A percentile compares a stretch with the other conserved stretches of the same genome.
These are phyloP conservation scores for Leishmania tarentolae DNA, from an alignment of 208 protist species.

Conservation along the genomic window DNA sequence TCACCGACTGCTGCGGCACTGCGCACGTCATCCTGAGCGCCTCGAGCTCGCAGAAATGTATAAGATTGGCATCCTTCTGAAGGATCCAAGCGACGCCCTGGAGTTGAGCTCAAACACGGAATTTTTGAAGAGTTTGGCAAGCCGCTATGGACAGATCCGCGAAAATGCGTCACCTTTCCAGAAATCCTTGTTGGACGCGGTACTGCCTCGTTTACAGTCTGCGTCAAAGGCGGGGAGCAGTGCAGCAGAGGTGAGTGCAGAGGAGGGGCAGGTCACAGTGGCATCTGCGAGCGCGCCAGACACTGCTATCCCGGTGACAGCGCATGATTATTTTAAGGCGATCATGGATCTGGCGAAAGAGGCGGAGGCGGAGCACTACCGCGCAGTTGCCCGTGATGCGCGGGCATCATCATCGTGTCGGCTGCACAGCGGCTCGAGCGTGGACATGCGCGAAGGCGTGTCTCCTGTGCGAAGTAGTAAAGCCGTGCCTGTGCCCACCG, in stretches of 20 bases:
- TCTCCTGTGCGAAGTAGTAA: neutral
- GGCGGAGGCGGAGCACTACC: constrained; percentile 29
- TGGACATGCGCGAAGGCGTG: too few species aligned
- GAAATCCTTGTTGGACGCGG: constrained; percentile 26
- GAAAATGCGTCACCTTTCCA: constrained; percentile 23
- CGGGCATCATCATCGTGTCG: neutral
- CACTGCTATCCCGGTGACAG: constrained; percentile 1
- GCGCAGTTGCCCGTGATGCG: constrained; percentile 4
- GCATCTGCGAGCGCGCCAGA: neutral
- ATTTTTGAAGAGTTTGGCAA: neutral
- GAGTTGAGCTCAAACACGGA: constrained; percentile 4
- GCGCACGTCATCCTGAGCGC: constrained; percentile 9
- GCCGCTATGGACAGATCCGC: constrained; percentile 22
- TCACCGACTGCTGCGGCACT: constrained; percentile 15
- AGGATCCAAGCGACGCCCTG: constrained; percentile 23
- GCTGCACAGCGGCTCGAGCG: neutral
- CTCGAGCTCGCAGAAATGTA: constrained; percentile 30
- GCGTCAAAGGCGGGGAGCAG: neutral
- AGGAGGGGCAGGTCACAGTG: neutral
- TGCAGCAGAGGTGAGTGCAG: neutral
- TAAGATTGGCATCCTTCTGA: constrained; percentile 28
- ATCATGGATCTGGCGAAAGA: constrained; percentile 36
- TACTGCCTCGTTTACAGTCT: constrained; percentile 7
- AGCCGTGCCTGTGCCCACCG: neutral
- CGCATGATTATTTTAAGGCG: constrained; percentile 24